A percentile compares a stretch with the other conserved stretches of the same genome.
phyloP scores from a whole-genome alignment of 2,329 filamentous ascomycete species.

The Zymoseptoria pseudotritici region DNA sequence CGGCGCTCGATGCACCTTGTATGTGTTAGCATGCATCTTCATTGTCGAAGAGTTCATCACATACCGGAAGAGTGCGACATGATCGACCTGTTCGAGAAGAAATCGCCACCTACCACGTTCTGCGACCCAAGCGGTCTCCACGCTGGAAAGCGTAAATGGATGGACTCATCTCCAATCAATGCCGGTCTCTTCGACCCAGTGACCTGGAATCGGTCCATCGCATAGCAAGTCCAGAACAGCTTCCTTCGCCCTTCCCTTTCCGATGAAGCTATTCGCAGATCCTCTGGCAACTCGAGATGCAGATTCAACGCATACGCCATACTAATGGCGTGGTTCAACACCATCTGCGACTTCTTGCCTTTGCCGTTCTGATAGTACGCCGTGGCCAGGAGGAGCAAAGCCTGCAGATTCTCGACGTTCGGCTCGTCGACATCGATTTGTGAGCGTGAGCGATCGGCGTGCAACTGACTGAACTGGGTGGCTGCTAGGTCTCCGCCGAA shows the following conservation, averaged over 20 bases:
- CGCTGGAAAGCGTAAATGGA: slow-evolving; percentile 66
- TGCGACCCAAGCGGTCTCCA: slow-evolving; percentile 59
- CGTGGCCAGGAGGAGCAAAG: slow-evolving; percentile 65
- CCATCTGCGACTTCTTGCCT: slow-evolving; percentile 81
- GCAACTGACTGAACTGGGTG: slow-evolving; percentile 62
- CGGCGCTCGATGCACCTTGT: slow-evolving; percentile 48
- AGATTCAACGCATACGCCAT: slow-evolving; percentile 79
- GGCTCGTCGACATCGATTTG: slow-evolving; percentile 75
- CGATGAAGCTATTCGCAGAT: slow-evolving; percentile 53
- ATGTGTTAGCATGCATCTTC: neutral
- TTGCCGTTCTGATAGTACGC: slow-evolving; percentile 70
- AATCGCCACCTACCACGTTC: slow-evolving; percentile 65
- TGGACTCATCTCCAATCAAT: slow-evolving; percentile 69
- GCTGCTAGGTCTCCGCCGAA: slow-evolving; percentile 59
- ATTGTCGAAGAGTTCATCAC: neutral
- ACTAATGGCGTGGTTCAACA: slow-evolving; percentile 68
- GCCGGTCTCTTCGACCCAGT: slow-evolving; percentile 76
- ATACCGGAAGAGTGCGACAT: slow-evolving; percentile 37
- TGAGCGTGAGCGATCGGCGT: slow-evolving; percentile 59
- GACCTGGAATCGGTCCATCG: slow-evolving; percentile 75
- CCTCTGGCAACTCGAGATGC: slow-evolving; percentile 64
- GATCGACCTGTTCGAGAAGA: slow-evolving; percentile 73
- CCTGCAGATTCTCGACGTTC: slow-evolving; percentile 68
- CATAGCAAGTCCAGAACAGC: slow-evolving; percentile 84
- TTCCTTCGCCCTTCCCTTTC: slow-evolving; percentile 71